Conservation (phyloP, 495 filamentous ascomycete genomes). For the Penicillium turbatum region DNA sequence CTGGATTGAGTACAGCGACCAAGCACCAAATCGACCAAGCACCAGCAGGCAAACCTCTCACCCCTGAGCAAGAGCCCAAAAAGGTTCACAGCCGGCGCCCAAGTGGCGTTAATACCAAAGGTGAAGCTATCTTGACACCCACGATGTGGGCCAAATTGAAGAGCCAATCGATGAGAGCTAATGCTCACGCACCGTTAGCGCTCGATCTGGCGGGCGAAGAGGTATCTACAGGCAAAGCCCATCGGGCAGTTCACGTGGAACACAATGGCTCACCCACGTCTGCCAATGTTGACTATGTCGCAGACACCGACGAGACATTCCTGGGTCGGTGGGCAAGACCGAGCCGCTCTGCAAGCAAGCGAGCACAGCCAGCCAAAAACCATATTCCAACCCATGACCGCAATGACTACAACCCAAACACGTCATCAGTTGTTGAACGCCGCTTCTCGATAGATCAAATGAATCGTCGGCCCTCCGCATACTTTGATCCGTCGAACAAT, state of each 20-base stretch:
- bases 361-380: neutral
- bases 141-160: neutral
- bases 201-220: neutral
- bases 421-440: neutral
- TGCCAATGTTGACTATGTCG: neutral
- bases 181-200: neutral
- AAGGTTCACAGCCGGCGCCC: neutral
- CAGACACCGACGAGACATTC: neutral
- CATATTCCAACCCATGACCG: neutral
- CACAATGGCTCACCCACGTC: neutral
- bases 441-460: constrained; percentile 3
- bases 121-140: neutral
- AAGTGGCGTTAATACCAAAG: neutral
- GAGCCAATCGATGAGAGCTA: neutral
- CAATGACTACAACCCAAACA: neutral
- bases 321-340: neutral
- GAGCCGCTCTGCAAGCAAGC: neutral
- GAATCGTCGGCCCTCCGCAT: neutral
- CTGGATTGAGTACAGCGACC: neutral
- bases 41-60: neutral
- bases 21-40: no score
- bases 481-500: neutral
- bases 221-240: neutral
- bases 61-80: neutral
- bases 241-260: neutral